These are phyloP conservation scores for Chrysosporium queenslandicum DNA, from an alignment of 2,329 filamentous ascomycete species.

Conservation along the genomic window DNA sequence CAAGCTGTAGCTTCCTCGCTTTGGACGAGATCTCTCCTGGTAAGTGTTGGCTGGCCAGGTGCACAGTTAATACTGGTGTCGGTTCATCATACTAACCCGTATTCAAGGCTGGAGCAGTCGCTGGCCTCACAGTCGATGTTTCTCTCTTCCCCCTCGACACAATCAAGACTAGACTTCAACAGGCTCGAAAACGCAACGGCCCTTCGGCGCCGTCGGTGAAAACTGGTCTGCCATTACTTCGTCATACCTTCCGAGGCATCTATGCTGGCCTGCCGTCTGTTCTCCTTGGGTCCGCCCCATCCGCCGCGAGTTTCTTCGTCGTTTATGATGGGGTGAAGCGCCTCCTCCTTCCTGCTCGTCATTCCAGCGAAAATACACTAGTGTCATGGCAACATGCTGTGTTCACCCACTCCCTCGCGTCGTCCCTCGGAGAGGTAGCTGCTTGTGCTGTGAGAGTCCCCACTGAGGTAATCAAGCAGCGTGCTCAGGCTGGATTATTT, in stretches of 20 bases:
- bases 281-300: constrained; percentile 81
- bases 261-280: constrained; percentile 88
- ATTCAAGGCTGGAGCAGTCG: constrained; percentile 82
- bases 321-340: constrained; percentile 74
- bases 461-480: constrained; percentile 94
- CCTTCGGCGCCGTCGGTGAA: constrained; percentile 62
- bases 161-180: constrained; percentile 89
- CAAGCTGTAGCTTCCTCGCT: constrained; percentile 32
- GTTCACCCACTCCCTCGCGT: constrained; percentile 69
- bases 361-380: constrained; percentile 21
- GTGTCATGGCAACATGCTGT: constrained; percentile 29
- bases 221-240: constrained; percentile 34
- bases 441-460: constrained; percentile 88
- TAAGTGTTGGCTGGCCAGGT: too few relatives aligned
- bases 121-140: constrained; percentile 92
- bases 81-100: too few relatives aligned
- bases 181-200: constrained; percentile 44
- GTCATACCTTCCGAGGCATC: constrained; percentile 81
- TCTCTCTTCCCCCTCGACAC: constrained; percentile 97
- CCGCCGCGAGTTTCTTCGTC: constrained; percentile 94
- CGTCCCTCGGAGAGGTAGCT: constrained; percentile 76
- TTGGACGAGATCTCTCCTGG: constrained; percentile 37
- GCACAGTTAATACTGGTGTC: too few relatives aligned
- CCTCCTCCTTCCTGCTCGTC: constrained; percentile 34
- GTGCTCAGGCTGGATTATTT: constrained; percentile 79